Conservation (phyloP, 306 rosid species). For the Casuarina equisetifolia region DNA sequence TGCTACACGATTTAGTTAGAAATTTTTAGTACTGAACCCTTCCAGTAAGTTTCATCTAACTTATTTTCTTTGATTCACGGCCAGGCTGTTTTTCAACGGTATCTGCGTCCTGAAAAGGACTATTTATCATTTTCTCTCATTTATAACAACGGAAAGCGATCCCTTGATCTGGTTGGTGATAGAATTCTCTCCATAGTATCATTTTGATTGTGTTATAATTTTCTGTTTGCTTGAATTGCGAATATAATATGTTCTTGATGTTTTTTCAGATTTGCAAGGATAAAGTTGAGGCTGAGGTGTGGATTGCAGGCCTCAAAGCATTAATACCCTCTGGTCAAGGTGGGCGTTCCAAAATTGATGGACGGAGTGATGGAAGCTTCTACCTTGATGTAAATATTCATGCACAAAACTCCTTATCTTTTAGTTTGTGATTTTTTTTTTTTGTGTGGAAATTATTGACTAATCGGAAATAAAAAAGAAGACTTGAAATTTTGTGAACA, state of each 20-base stretch:
- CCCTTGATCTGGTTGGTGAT: constrained; percentile 88
- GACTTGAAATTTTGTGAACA: no score
- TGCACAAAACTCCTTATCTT: constrained; percentile 21
- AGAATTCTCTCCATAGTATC: constrained; percentile 17
- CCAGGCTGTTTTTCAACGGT: constrained; percentile 91
- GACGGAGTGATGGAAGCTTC: constrained; percentile 95
- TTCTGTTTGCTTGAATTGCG: constrained; percentile 15
- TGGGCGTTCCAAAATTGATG: constrained; percentile 97
- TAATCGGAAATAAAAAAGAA: no score
- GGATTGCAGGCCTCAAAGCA: constrained; percentile 92
- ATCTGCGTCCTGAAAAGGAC: constrained; percentile 85
- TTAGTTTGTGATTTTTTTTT: constrained; percentile 15
- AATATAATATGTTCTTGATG: constrained; percentile 4
- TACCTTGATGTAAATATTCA: constrained; percentile 72
- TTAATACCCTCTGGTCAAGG: constrained; percentile 84
- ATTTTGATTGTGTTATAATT: constrained; percentile 2
- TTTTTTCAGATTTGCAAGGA: constrained; percentile 88
- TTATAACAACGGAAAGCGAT: constrained; percentile 82
- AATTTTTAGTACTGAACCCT: constrained; percentile 11
- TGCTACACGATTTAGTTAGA: constrained; percentile 16
- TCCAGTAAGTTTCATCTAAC: constrained; percentile 24
- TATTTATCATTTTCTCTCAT: constrained; percentile 90
- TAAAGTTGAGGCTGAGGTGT: constrained; percentile 91
- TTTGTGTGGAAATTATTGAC: background rate
- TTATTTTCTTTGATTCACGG: constrained; percentile 26